These are phyloP conservation scores for Thelonectria blattea DNA, from an alignment of 2,329 filamentous ascomycete genomes.

Conservation along the genomic window DNA sequence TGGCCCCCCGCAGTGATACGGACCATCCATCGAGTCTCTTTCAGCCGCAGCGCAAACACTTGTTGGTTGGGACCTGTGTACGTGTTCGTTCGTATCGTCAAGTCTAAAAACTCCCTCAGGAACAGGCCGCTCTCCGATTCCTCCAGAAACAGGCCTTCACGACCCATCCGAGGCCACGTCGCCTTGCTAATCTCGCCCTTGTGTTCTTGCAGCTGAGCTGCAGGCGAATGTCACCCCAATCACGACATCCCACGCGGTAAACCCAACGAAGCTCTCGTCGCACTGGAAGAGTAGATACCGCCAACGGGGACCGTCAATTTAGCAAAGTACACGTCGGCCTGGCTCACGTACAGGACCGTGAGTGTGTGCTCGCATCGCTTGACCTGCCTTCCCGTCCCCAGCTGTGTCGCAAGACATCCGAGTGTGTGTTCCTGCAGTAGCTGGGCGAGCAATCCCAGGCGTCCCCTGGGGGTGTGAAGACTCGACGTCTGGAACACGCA, in stretches of 20 bases:
- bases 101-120: conserved; percentile 4
- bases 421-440: conserved; percentile 26
- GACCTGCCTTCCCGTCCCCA: conserved; percentile 12
- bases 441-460: conserved; percentile 8
- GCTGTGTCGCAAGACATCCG: conserved; percentile 14
- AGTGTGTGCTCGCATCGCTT: conserved; percentile 8
- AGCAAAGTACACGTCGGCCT: conserved; percentile 3
- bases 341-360: conserved; percentile 7
- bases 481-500: background rate
- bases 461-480: background rate
- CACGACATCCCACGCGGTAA: conserved; percentile 8
- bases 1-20: conserved; percentile 18
- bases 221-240: conserved; percentile 17
- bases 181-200: conserved; percentile 3
- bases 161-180: conserved; percentile 5
- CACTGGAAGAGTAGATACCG: conserved; percentile 2
- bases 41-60: conserved; percentile 12
- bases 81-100: conserved; percentile 26
- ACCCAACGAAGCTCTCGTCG: conserved; percentile 16
- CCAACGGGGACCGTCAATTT: conserved; percentile 2
- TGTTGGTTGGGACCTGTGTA: conserved; percentile 19
- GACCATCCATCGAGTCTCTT: conserved; percentile 19
- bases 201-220: conserved; percentile 5
- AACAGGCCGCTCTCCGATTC: background rate
- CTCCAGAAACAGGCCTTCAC: background rate